phyloP scores from a whole-genome alignment of 768 basidiomycete species.

The Kwoniella pini region DNA sequence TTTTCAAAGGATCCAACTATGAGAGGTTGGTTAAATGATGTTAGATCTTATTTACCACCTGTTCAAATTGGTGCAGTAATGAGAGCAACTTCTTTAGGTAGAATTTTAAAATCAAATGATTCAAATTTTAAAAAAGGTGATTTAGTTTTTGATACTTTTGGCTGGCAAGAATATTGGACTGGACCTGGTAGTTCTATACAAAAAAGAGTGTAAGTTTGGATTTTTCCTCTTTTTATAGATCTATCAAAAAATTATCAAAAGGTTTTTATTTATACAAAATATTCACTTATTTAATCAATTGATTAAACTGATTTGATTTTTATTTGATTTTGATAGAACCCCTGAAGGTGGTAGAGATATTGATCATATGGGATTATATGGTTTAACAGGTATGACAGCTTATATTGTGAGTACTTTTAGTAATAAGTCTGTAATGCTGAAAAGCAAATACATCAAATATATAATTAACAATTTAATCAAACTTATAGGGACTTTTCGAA shows the following conservation, averaged over 20 bases:
- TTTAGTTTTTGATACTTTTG: conserved; percentile 58
- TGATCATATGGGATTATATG: conserved; percentile 83
- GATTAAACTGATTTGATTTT: conserved; percentile 1
- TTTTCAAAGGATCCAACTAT: conserved; percentile 80
- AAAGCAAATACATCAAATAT: no score
- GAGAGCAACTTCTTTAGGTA: conserved; percentile 69
- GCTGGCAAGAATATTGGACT: conserved; percentile 53
- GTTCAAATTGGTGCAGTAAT: conserved; percentile 71
- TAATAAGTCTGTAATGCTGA: no score
- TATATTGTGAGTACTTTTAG: conserved; percentile 80
- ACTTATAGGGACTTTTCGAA: conserved; percentile 71
- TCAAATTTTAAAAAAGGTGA: conserved; percentile 67
- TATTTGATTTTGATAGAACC: conserved; percentile 21
- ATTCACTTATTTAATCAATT: no score
- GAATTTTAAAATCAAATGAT: conserved; percentile 64
- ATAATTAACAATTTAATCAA: not conserved
- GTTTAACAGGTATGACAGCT: conserved; percentile 74
- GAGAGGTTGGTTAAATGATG: conserved; percentile 74
- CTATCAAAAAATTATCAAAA: no score
- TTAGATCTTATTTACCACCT: conserved; percentile 59
- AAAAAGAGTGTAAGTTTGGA: conserved; percentile 32
- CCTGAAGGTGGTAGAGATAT: conserved; percentile 65
- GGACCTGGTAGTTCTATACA: conserved; percentile 42
- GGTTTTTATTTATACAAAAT: no score
- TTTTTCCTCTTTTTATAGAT: no score